Conservation (phyloP, 768 basidiomycete species). For the Paxillus involutus region DNA sequence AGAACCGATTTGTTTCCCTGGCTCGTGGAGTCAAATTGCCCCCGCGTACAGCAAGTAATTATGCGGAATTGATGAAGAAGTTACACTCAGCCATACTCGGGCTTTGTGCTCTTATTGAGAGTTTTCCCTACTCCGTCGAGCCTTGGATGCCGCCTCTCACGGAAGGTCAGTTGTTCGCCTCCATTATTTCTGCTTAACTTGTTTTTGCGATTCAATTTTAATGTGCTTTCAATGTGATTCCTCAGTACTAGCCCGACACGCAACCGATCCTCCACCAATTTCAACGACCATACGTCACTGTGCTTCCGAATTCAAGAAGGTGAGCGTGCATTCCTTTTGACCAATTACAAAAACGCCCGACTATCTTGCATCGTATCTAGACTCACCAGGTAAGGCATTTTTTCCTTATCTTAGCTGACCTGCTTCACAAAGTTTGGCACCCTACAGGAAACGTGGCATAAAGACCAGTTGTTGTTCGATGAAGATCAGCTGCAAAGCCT, state of each 20-base stretch:
- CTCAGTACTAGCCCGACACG: constrained; percentile 72
- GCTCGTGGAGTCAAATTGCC: constrained; percentile 66
- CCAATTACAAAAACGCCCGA: constrained; percentile 4
- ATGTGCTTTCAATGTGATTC: background rate
- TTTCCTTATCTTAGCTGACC: background rate
- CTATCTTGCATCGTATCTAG: constrained; percentile 29
- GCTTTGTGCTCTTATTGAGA: constrained; percentile 90
- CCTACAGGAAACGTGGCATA: constrained; percentile 85
- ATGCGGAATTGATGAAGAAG: constrained; percentile 68
- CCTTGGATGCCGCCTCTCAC: constrained; percentile 87
- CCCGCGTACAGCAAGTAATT: constrained; percentile 62
- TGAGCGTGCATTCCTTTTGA: constrained; percentile 30
- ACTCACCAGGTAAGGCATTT: constrained; percentile 55
- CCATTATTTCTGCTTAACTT: background rate
- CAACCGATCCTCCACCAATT: constrained; percentile 86
- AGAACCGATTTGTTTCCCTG: constrained; percentile 81
- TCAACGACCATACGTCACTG: constrained; percentile 86
- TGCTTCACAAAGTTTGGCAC: constrained; percentile 7
- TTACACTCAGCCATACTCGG: constrained; percentile 92
- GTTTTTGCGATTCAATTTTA: background rate
- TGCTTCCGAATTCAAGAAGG: constrained; percentile 85
- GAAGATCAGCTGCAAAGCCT: constrained; percentile 89
- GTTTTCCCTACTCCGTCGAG: constrained; percentile 94
- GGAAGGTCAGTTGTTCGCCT: constrained; percentile 49
- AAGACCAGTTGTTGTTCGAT: constrained; percentile 82